Base-by-base conservation (phyloP, 2,329 filamentous ascomycete species). In the Ilyonectria sp. region DNA sequence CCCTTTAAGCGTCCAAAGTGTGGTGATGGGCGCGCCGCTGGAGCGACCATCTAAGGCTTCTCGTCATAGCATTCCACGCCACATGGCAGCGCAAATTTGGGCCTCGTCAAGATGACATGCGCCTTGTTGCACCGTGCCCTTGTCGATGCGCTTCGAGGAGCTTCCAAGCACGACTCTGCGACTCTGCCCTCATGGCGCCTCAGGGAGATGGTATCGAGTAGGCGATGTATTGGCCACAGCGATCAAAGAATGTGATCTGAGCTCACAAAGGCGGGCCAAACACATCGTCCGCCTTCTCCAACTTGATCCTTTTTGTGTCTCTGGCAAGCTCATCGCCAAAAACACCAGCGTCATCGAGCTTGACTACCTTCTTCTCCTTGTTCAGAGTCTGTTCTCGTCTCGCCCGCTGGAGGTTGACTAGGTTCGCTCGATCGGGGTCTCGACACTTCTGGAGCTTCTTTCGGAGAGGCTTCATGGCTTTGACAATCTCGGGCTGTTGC, bases 361-460 rank as follows among this genome's bases (percentile, higher is more conserved):
- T 66, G 7, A 61, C 78, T n/a, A 78, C 75, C 70, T 82, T 86
- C 76, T 82, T 86, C 71, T 82, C 83, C 43, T 82, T 82, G 59
- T 81, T 82, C 50, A 82, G 80, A 1, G 81, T 81, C 66, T 86
- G 82, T 73, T 90, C 87, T 54, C 89, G 89, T 73, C 91, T 86
- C 21, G 89, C 88, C 69, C 87, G 86, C 74, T 93, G 91, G 57
- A 93, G 81, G 54, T 90, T 90, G 19, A 94, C 90, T 4, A 95
- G 80, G 78, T 95, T 92, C 49, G 87, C 89, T 63, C 93, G 89
- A 72, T 93, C 91, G 0, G 93, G 92, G 74, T 95, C 93, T 64
- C 91, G 86, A 73, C 93, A 95, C 73, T 87, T 89, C 67, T 88
- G 89, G n/a, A 95, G 83, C 77, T 94, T 94, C 80, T 87, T 90